Evolutionary conservation across 139 green algal species (phyloP).

Genomic region (Pleodorina starrii): DNA sequence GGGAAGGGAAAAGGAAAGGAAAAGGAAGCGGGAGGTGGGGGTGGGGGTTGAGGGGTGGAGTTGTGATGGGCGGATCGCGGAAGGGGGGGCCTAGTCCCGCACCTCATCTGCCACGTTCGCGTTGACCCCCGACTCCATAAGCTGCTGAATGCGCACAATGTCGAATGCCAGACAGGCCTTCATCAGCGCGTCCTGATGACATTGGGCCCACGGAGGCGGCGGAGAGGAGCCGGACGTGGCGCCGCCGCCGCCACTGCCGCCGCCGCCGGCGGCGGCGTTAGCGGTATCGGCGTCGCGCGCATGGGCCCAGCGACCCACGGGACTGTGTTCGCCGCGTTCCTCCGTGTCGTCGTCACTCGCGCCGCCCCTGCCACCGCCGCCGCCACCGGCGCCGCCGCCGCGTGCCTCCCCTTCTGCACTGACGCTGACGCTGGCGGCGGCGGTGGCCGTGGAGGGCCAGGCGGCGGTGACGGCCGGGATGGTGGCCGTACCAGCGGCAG

Average conservation of each 20-base stretch:
- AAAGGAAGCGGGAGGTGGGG: no score
- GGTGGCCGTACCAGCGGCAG: neutral
- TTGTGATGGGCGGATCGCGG: no score
- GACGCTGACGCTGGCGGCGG: neutral
- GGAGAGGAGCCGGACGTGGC: no score
- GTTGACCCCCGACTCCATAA: slow-evolving; percentile 7
- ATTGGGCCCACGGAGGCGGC: no score
- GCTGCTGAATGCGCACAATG: neutral
- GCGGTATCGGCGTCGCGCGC: neutral
- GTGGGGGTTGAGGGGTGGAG: no score
- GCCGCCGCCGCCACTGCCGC: no score
- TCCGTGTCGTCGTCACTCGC: neutral
- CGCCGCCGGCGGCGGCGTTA: no score
- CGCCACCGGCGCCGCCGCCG: neutral
- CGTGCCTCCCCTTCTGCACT: neutral
- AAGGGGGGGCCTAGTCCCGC: no score
- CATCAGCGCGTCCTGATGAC: slow-evolving; percentile 18
- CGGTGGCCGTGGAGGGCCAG: neutral
- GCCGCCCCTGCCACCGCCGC: neutral
- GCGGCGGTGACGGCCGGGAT: neutral
- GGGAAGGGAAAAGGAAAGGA: no score
- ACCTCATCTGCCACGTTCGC: neutral
- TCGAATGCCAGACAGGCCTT: slow-evolving; percentile 30
- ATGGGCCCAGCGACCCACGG: neutral
- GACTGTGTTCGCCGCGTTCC: no score